Evolutionary conservation across 164 flowering plant species (phyloP), one percentile per base, ranked within the genome.

Genomic region (Vitis rupestris): DNA sequence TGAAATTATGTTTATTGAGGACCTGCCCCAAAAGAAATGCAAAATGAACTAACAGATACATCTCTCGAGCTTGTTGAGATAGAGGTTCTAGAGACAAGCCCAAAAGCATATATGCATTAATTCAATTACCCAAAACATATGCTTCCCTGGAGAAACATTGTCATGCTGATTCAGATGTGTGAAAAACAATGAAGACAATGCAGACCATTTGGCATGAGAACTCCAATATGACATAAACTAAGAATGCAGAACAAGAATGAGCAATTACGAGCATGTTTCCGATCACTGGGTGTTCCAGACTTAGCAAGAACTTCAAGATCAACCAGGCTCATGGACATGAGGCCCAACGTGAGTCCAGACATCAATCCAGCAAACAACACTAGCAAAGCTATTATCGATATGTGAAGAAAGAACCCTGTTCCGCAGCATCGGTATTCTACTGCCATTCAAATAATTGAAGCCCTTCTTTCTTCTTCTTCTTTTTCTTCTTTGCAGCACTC

Each of bases 311-410:
- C 98, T 71, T 94, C 97, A 19, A 94, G 94, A 71, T 94, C 98
- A 51, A 94, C 98, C 4, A 89, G 84, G 74, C 97, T 90, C 85
- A 94, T 71, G 0, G 98, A 94, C 98, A 94, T 92, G 72, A 94
- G 91, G 2, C 98, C 98, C 49, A 94, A 61, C 2, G 98, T 92
- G 50, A 94, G 92, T 10, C 98, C 98, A 57, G 98, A 94, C 97
- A 92, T 90, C 71, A 90, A 6, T 5, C 98, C 97, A 7, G 97
- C 98, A 70, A 94, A 92, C 68, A 83, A 1, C n/a, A 92, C 98
- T 50, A 94, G 72, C 3, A 81, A 70, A 13, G 72, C 71, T 0
- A 88, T 76, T 0, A 86, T 54, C 14, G 50, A 13, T 56, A 92
- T 79, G 64, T 76, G 81, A 9, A 84, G 31, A 55, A 86, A 85